Evolutionary conservation across 1,284 basidiomycete genomes (phyloP).

Genomic region (Ustilago nuda): DNA sequence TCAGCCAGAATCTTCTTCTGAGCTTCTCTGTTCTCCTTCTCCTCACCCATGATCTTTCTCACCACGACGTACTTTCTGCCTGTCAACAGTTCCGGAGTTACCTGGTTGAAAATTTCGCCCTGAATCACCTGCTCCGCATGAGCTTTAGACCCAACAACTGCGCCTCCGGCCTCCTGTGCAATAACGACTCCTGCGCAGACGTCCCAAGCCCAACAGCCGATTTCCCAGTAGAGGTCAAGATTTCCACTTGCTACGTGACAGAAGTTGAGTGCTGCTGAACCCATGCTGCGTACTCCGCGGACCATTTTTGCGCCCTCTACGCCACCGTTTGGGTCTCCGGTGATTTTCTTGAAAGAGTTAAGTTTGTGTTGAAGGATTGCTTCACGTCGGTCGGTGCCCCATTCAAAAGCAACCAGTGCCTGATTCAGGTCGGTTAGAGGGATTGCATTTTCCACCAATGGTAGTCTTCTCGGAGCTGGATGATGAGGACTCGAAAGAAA

Average conservation of each 20-base stretch:
- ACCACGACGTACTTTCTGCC: constrained; percentile 89
- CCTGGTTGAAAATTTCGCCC: constrained; percentile 70
- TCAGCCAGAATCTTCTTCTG: constrained; percentile 85
- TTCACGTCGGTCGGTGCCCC: constrained; percentile 83
- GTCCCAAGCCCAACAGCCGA: constrained; percentile 70
- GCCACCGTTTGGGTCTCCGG: constrained; percentile 76
- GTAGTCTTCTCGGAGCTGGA: constrained; percentile 74
- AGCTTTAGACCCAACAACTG: constrained; percentile 46
- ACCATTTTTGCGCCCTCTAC: constrained; percentile 84
- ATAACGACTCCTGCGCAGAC: constrained; percentile 87
- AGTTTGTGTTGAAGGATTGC: constrained; percentile 75
- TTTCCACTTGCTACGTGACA: constrained; percentile 60
- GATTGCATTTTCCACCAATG: constrained; percentile 76
- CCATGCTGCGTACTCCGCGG: constrained; percentile 74
- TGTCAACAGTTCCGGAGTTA: constrained; percentile 78
- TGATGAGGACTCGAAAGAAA: constrained; percentile 73
- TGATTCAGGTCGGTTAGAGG: constrained; percentile 80
- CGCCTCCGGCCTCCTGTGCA: constrained; percentile 79
- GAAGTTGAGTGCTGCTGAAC: constrained; percentile 66
- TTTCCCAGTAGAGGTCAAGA: constrained; percentile 67
- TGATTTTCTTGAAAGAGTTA: constrained; percentile 79
- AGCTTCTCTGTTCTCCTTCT: constrained; percentile 78
- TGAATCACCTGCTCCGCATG: constrained; percentile 71
- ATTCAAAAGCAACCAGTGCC: constrained; percentile 88
- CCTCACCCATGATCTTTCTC: constrained; percentile 67